Evolutionary conservation across 2,329 filamentous ascomycete species (phyloP).

Genomic region (Aspergillus sp.): DNA sequence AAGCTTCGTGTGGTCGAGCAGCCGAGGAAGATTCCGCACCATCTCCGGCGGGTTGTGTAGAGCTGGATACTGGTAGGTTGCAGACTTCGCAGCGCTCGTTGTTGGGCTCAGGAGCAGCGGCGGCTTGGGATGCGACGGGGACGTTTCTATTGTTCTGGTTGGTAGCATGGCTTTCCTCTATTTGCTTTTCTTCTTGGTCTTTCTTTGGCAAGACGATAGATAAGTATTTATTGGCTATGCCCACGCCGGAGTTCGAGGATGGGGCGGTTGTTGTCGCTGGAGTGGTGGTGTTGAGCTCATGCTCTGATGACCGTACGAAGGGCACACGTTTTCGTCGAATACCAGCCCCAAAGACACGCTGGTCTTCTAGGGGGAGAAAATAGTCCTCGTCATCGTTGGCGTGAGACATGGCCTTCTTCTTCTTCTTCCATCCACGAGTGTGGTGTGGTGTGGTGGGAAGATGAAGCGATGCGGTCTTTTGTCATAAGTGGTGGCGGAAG

Average conservation of each 20-base stretch:
- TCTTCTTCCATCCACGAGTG: background rate
- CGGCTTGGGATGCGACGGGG: background rate
- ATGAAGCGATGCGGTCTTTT: constrained; percentile 1
- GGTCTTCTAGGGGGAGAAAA: constrained; percentile 53
- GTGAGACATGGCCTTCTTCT: constrained; percentile 15
- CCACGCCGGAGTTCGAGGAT: constrained; percentile 16
- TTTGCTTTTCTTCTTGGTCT: constrained; percentile 2
- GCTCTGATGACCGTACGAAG: constrained; percentile 52
- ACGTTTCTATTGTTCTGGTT: background rate
- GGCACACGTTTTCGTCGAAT: constrained; percentile 57
- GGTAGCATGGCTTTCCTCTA: background rate
- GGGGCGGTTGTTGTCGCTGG: constrained; percentile 18
- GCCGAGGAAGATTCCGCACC: too few relatives aligned
- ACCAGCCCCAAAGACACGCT: constrained; percentile 59
- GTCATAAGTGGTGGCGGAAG: constrained; percentile 16
- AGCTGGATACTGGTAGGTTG: constrained; percentile 47
- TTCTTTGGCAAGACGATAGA: constrained; percentile 40
- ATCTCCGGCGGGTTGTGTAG: constrained; percentile 11
- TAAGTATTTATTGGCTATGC: constrained; percentile 39
- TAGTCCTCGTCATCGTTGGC: constrained; percentile 52
- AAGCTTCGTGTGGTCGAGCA: constrained; percentile 42
- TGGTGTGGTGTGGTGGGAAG: constrained; percentile 1
- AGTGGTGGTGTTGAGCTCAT: constrained; percentile 27
- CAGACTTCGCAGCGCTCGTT: constrained; percentile 51
- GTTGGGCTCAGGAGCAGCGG: background rate